Evolutionary conservation across 257 asterid species (phyloP).

Genomic region (Lavandula angustifolia): DNA sequence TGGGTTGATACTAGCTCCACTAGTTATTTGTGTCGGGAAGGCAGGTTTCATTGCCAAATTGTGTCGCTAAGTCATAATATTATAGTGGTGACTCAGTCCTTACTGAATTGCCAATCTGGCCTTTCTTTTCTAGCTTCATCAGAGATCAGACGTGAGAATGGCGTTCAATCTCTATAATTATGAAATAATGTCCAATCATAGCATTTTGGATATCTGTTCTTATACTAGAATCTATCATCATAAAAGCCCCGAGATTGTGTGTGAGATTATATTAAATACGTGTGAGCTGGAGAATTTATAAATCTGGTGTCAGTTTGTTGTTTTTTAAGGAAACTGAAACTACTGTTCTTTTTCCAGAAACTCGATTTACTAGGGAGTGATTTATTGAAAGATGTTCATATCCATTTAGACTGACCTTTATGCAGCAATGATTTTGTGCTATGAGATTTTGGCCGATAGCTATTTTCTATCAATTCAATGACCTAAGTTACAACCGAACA

Average conservation of each 20-base stretch:
- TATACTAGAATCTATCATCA: background rate
- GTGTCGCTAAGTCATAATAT: background rate
- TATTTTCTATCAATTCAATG: slow-evolving; percentile 5
- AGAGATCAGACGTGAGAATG: background rate
- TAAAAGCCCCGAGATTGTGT: background rate
- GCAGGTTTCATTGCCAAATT: background rate
- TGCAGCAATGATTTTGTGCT: background rate
- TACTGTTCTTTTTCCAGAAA: background rate
- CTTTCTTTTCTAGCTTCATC: background rate
- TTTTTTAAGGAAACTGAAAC: background rate
- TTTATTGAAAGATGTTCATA: background rate
- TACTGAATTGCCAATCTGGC: background rate
- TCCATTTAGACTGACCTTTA: background rate
- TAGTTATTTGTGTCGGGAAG: slow-evolving; percentile 2
- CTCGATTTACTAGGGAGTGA: background rate
- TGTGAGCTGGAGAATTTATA: background rate
- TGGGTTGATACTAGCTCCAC: background rate
- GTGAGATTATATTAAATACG: background rate
- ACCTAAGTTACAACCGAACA: background rate
- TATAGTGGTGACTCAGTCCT: slow-evolving; percentile 4
- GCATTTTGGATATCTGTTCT: background rate
- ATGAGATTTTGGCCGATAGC: background rate
- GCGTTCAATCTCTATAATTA: background rate
- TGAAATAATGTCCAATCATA: background rate
- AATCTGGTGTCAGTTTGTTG: background rate